Evolutionary conservation across 148 eudicot genomes (phyloP).

Genomic region (Diospyros kaki): DNA sequence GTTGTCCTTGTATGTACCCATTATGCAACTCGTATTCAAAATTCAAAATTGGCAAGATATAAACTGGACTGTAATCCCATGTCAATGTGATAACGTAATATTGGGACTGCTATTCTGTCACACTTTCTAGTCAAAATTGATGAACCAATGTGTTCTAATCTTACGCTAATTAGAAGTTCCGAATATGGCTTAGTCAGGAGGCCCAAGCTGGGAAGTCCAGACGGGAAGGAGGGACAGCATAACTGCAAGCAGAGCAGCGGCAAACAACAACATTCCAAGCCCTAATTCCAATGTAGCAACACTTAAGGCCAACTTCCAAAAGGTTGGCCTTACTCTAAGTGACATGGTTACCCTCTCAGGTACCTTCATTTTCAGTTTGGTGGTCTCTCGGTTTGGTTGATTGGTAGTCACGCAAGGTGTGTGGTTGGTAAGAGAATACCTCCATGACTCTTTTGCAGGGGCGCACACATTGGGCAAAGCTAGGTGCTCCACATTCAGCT

Average conservation of each 20-base stretch:
- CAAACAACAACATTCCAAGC: conserved; percentile 64
- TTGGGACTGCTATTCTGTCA: too few relatives aligned
- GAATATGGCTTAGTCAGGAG: conserved; percentile 48
- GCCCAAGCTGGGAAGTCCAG: conserved; percentile 72
- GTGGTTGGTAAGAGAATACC: background rate
- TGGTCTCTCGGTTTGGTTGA: too few relatives aligned
- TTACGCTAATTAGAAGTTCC: background rate
- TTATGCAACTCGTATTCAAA: too few relatives aligned
- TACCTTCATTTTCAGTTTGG: background rate
- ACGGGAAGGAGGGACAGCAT: conserved; percentile 65
- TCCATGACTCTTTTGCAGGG: conserved; percentile 27
- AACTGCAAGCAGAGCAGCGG: conserved; percentile 65
- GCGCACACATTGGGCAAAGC: conserved; percentile 93
- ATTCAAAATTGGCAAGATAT: too few relatives aligned
- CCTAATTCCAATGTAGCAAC: conserved; percentile 62
- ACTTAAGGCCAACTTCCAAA: conserved; percentile 46
- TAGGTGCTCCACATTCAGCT: conserved; percentile 63
- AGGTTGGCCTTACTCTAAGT: conserved; percentile 48
- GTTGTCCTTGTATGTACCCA: conserved; percentile 39
- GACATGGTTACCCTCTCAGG: conserved; percentile 90
- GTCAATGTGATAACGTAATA: too few relatives aligned
- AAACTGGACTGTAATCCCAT: too few relatives aligned
- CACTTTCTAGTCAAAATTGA: background rate
- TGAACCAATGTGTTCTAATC: background rate
- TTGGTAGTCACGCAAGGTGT: background rate